A percentile compares a stretch with the other conserved stretches of the same genome.
phyloP scores from a whole-genome alignment of 192 early-diverging fungal genomes.

The Coemansia sp. region DNA sequence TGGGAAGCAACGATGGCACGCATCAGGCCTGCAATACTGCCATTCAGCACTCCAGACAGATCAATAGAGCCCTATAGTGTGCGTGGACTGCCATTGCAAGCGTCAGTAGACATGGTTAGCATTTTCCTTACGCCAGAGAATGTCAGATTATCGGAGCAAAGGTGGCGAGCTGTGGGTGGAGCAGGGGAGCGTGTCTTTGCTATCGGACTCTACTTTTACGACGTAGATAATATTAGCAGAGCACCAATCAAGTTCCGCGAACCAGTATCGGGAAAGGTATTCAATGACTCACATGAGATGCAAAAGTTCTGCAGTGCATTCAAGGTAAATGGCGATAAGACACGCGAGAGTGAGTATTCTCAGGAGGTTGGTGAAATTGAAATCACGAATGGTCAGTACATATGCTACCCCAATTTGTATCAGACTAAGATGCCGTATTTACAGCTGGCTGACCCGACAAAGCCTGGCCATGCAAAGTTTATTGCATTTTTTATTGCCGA shows the following conservation, averaged over 20 bases:
- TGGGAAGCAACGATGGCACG: constrained; percentile 13
- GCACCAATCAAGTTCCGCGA: background rate
- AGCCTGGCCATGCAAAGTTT: background rate
- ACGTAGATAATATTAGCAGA: constrained; percentile 63
- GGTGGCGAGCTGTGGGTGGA: constrained; percentile 75
- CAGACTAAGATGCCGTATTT: background rate
- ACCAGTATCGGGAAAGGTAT: background rate
- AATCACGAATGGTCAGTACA: background rate
- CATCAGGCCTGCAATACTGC: constrained; percentile 31
- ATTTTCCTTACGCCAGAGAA: constrained; percentile 68
- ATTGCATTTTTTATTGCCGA: background rate
- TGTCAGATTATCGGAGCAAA: constrained; percentile 49
- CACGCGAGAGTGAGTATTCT: background rate
- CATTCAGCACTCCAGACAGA: constrained; percentile 24
- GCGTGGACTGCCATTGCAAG: constrained; percentile 54
- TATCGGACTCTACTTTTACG: constrained; percentile 73
- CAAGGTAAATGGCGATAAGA: background rate
- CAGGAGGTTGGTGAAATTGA: background rate
- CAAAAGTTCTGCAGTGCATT: background rate
- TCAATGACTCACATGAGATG: background rate
- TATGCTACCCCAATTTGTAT: constrained; percentile 4
- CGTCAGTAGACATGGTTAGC: constrained; percentile 71
- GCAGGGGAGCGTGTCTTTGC: constrained; percentile 71
- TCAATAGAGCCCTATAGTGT: constrained; percentile 30
- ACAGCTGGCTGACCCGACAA: background rate